Evolutionary conservation across 2,329 filamentous ascomycete species (phyloP), one percentile per base, ranked within the genome.

Genomic region (Epichloe coenophiala): DNA sequence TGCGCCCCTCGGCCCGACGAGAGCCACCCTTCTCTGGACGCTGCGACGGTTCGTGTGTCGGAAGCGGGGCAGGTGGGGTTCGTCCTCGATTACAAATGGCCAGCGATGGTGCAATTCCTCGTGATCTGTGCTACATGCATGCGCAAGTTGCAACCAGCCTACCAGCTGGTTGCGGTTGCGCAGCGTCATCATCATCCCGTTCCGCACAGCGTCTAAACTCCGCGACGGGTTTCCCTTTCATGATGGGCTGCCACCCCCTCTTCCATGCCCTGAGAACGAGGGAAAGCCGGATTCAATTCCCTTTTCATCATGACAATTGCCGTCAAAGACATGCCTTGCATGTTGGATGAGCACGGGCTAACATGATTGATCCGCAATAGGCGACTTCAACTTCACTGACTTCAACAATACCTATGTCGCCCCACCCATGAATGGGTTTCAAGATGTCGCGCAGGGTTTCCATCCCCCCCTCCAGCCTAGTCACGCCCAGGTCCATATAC

Each of bases 61-160:
- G 53, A 50, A 53, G 57, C 56, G 57, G 58, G 53, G 53, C 53
- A 27, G n/a, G 37, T 17, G 21, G 46, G 52, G 49, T 38, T 44
- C 41, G 40, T 44, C 19, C 64, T 58, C 55, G 63, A 66, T 68
- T 66, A 68, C 68, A 70, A 73, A 71, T 72, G 63, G 63, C 58
- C 59, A 62, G 58, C 65, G 70, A 80, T 80, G 75, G 72, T 75
- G 77, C 75, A 72, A 81, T 80, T 75, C 65, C 76, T 70, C 76
- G 76, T 79, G 77, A 80, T 71, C 67, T 67, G 69, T 53, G 27
- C 57, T 54, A 17, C n/a, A n/a, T n/a, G n/a, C n/a, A 53, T 41
- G 17, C 31, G 45, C 51, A 17, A 19, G n/a, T 46, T n/a, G 36
- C 19, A 17, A 17, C 17, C 17, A 17, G 17, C 17, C 17, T 17